These are phyloP conservation scores for Metarhizium anisopliae DNA, from an alignment of 2,329 filamentous ascomycete species.

Conservation along the genomic window DNA sequence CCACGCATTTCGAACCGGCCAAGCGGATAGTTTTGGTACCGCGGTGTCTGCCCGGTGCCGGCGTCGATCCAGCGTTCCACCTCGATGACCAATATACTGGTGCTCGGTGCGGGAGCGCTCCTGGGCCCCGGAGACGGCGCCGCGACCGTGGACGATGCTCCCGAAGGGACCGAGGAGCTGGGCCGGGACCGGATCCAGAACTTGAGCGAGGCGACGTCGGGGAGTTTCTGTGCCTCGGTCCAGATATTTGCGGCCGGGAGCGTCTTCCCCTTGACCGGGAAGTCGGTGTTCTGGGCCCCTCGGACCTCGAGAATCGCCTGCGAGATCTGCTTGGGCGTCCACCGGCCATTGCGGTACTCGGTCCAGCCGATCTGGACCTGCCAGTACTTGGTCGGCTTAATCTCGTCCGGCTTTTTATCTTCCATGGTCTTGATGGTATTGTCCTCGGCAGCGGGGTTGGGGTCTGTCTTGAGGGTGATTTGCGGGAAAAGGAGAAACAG, in stretches of 20 bases:
- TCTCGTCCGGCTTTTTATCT: not conserved
- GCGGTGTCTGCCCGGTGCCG: no score
- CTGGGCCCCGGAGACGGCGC: no score
- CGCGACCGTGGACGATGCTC: no score
- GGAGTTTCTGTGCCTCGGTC: no score
- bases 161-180: no score
- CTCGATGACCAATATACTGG: no score
- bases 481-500: not conserved
- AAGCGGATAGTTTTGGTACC: no score
- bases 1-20: no score
- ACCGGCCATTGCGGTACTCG: not conserved
- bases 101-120: no score
- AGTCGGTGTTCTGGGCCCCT: not conserved
- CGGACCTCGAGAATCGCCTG: not conserved
- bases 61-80: no score
- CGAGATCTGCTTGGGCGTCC: not conserved
- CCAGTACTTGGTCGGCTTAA: not conserved
- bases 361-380: not conserved
- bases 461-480: not conserved
- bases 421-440: not conserved
- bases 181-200: no score
- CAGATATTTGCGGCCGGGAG: not conserved
- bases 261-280: not conserved
- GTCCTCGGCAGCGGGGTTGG: not conserved
- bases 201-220: no score